These are phyloP conservation scores for Trichoderma aggressivum DNA, from an alignment of 2,329 filamentous ascomycete genomes.

Conservation along the genomic window DNA sequence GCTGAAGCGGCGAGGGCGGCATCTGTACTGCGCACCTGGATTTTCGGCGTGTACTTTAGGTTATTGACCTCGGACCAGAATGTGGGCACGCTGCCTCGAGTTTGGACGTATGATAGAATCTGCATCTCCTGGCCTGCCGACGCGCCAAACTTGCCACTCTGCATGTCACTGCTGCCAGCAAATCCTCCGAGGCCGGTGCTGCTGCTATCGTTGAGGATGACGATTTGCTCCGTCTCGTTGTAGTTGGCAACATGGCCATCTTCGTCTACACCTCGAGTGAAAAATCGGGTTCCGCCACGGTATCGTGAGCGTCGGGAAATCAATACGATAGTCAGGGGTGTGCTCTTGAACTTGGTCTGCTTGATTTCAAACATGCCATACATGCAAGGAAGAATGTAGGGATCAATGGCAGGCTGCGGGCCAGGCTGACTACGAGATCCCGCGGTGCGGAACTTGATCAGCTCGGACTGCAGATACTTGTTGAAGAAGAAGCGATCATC, in stretches of 20 bases:
- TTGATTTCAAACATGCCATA: slow-evolving; percentile 94
- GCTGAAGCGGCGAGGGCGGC: slow-evolving; percentile 73
- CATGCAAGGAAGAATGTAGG: slow-evolving; percentile 92
- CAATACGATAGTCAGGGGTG: slow-evolving; percentile 76
- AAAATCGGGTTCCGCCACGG: slow-evolving; percentile 87
- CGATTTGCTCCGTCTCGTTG: slow-evolving; percentile 94
- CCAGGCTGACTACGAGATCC: slow-evolving; percentile 62
- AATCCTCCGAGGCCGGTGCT: slow-evolving; percentile 74
- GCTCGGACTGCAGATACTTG: slow-evolving; percentile 81
- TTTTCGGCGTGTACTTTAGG: slow-evolving; percentile 82
- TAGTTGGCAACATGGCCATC: slow-evolving; percentile 96
- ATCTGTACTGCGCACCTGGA: slow-evolving; percentile 83
- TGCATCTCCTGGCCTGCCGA: slow-evolving; percentile 71
- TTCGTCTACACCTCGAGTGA: slow-evolving; percentile 90
- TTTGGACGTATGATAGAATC: slow-evolving; percentile 92
- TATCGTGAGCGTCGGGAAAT: slow-evolving; percentile 87
- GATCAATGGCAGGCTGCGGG: slow-evolving; percentile 74
- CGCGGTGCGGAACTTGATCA: slow-evolving; percentile 78
- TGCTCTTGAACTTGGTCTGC: slow-evolving; percentile 80
- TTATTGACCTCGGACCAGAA: slow-evolving; percentile 97
- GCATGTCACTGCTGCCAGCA: slow-evolving; percentile 70
- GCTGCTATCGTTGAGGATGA: slow-evolving; percentile 80
- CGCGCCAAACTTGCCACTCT: slow-evolving; percentile 65
- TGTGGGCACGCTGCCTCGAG: slow-evolving; percentile 89
- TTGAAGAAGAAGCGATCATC: slow-evolving; percentile 99